Evolutionary conservation across 2,329 filamentous ascomycete species (phyloP).

Genomic region (Aspergillus neotritici): DNA sequence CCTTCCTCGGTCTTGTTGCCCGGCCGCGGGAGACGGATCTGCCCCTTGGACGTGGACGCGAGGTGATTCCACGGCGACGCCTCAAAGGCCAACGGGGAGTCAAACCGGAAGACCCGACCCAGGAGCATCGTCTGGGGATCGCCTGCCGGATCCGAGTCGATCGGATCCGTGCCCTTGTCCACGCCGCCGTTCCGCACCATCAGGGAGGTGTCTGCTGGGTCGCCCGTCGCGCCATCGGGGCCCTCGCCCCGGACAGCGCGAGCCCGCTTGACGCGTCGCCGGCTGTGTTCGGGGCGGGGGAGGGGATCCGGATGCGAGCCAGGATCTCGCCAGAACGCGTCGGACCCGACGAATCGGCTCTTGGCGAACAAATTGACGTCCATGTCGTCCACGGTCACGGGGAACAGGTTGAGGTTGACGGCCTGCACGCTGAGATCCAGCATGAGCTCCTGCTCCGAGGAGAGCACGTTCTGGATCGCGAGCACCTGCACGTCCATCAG

Average conservation of each 20-base stretch:
- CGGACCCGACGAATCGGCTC: constrained; percentile 74
- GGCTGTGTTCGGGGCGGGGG: constrained; percentile 30
- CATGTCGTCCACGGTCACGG: constrained; percentile 77
- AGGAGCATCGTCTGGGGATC: constrained; percentile 79
- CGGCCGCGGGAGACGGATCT: constrained; percentile 73
- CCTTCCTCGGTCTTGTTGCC: constrained; percentile 81
- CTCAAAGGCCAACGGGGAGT: constrained; percentile 83
- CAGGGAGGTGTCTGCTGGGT: not conserved
- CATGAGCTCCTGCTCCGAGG: constrained; percentile 92
- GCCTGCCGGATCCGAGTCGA: constrained; percentile 50
- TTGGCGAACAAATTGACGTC: constrained; percentile 94
- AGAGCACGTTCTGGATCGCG: constrained; percentile 81
- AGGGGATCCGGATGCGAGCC: constrained; percentile 22
- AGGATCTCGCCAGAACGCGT: constrained; percentile 38
- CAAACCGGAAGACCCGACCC: constrained; percentile 80
- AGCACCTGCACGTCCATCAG: constrained; percentile 71
- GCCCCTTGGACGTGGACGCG: constrained; percentile 67
- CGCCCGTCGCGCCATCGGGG: constrained; percentile 15
- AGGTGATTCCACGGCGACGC: constrained; percentile 78
- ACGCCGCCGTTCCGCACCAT: constrained; percentile 30
- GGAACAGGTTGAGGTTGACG: constrained; percentile 87
- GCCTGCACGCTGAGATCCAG: constrained; percentile 83
- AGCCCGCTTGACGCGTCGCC: constrained; percentile 28
- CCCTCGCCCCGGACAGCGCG: constrained; percentile 23
- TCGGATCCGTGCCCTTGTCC: constrained; percentile 57